Conservation (phyloP, 768 basidiomycete species). For the Pulveroboletus frians region DNA sequence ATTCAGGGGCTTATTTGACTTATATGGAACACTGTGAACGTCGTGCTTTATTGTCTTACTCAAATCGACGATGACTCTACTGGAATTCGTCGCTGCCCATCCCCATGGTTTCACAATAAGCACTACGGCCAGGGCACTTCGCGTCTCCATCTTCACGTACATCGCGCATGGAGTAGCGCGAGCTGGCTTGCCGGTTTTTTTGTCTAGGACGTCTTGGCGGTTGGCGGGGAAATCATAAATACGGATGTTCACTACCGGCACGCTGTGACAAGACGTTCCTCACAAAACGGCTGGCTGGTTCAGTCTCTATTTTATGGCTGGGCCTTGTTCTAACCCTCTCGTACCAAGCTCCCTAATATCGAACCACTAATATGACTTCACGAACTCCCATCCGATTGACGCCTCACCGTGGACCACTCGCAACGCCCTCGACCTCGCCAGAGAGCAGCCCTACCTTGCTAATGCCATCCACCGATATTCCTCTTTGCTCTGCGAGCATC, state of each 20-base stretch:
- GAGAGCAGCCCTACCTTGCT: conserved; percentile 18
- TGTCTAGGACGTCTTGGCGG: conserved; percentile 13
- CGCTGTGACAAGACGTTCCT: conserved; percentile 11
- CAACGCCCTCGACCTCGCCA: conserved; percentile 17
- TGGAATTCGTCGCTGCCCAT: conserved; percentile 9
- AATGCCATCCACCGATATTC: conserved; percentile 10
- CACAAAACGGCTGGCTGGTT: conserved; percentile 27
- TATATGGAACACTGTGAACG: background rate
- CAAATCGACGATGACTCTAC: conserved; percentile 8
- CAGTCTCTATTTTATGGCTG: conserved; percentile 23
- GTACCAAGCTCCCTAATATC: conserved; percentile 16
- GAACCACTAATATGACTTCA: conserved; percentile 21
- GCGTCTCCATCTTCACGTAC: conserved; percentile 21
- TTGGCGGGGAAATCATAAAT: conserved; percentile 20
- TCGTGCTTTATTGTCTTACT: conserved; percentile 22
- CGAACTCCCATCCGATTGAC: conserved; percentile 22
- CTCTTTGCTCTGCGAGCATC: background rate
- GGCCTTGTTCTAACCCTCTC: conserved; percentile 13
- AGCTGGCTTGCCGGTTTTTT: conserved; percentile 9
- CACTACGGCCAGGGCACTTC: conserved; percentile 9
- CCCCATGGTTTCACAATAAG: conserved; percentile 31
- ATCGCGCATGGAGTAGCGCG: background rate
- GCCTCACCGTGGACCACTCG: conserved; percentile 26
- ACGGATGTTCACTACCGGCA: conserved; percentile 1
- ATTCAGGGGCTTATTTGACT: conserved; percentile 13